These are phyloP conservation scores for Corymbia calophylla DNA, from an alignment of 441 rosid genomes.

Conservation along the genomic window DNA sequence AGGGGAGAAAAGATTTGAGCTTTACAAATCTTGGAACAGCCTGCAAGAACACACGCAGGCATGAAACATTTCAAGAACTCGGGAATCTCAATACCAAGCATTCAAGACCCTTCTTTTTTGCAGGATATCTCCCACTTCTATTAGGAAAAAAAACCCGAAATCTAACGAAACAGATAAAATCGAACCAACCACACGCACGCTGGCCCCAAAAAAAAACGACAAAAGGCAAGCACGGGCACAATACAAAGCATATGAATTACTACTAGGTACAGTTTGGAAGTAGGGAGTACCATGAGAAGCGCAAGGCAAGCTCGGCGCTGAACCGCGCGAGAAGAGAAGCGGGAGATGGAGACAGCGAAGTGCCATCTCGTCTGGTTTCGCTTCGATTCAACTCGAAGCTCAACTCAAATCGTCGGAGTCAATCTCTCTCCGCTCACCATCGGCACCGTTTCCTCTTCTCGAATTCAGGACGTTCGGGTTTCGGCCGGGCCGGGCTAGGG, in stretches of 20 bases:
- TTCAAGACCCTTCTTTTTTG: neutral
- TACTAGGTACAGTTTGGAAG: neutral
- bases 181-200: neutral
- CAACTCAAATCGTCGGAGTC: neutral
- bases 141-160: neutral
- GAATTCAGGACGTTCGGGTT: neutral
- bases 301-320: neutral
- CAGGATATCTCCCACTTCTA: neutral
- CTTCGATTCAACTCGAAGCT: neutral
- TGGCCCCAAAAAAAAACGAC: neutral
- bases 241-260: neutral
- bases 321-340: neutral
- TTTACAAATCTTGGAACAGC: neutral
- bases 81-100: neutral
- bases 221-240: neutral
- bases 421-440: accelerated
- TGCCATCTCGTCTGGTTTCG: neutral
- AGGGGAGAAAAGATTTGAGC: neutral
- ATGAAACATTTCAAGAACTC: neutral
- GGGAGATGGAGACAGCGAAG: neutral
- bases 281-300: neutral
- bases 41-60: neutral
- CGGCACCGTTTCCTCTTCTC: neutral
- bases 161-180: neutral
- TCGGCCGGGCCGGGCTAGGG: neutral